Base-by-base conservation (phyloP, 176 grass and related monocot genomes). In the Oryza officinalis region DNA sequence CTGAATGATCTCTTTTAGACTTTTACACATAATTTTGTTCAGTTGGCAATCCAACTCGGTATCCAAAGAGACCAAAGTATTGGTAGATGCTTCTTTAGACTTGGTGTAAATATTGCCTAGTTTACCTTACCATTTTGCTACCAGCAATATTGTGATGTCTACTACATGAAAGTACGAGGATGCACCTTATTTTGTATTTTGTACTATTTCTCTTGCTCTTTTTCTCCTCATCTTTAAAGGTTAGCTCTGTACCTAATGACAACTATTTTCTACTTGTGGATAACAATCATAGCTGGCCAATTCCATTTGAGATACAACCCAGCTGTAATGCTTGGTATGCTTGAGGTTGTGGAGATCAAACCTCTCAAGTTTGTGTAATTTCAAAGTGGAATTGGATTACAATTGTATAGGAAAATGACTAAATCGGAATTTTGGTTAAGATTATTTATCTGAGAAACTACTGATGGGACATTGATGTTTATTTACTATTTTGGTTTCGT, bases 241-340 rank as follows among this genome's bases (percentile, higher is more conserved):
- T 32, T 67, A 41, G 12, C 69, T 73, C 57, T 65, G 18, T 30
- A 23, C 45, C 13, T 76, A 37, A 13, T 80, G 30, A 60, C 22
- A 44, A 50, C 10, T 43, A 26, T 65, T 50, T 7, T 8, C 12
- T 33, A 78, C 46, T 32, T 20, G 49, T 10, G 72, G 38, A 40
- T 86, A 30, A 69, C 32, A 15, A 74, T 15, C 60, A 67, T 78
- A 44, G 13, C 35, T 69, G 17, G 38, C 22, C 64, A 27, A 65
- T 82, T 50, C 50, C 20, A 32, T 65, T 22, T 59, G 33, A 60
- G 33, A 25, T 80, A 26, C 54, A 78, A 57, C 73, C 45, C 54
- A 50, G 52, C 17, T 10, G 13, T 71, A 2, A 61, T 50, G 23
- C 40, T 87, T 46, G 7, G n/a, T 52, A 76, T 83, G 50, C 46